Evolutionary conservation across 306 rosid genomes (phyloP).

Genomic region (Geum urbanum): DNA sequence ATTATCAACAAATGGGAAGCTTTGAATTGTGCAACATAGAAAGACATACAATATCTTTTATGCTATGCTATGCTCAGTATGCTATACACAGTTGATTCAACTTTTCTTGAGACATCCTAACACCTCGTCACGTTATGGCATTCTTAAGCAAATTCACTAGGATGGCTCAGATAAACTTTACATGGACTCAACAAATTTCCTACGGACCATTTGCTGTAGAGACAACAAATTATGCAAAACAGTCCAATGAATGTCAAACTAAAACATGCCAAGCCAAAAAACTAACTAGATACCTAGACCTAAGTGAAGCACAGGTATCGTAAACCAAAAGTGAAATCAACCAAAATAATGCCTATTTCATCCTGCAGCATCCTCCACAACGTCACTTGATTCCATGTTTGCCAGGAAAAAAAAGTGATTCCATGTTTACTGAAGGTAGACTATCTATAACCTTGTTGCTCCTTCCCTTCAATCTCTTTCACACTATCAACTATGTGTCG

Average conservation of each 20-base stretch:
- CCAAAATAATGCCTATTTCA: constrained; percentile 20
- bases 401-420: constrained; percentile 14
- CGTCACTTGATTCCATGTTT: constrained; percentile 16
- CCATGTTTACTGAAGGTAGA: constrained; percentile 17
- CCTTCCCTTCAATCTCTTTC: constrained; percentile 71
- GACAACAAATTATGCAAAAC: constrained; percentile 16
- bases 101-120: not conserved
- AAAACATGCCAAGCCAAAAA: constrained; percentile 36
- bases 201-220: constrained; percentile 1
- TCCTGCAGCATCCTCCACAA: constrained; percentile 28
- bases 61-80: not conserved
- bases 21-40: not conserved
- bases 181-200: constrained; percentile 14
- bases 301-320: constrained; percentile 23
- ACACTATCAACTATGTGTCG: constrained; percentile 83
- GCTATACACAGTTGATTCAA: not conserved
- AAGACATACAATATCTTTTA: not conserved
- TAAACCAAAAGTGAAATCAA: constrained; percentile 27
- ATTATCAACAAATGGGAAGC: not conserved
- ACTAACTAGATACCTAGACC: constrained; percentile 36
- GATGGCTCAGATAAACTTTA: constrained; percentile 14
- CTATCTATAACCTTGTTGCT: constrained; percentile 51
- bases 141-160: constrained; percentile 6
- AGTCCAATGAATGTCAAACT: constrained; percentile 40
- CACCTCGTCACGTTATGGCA: not conserved